Conservation (phyloP, 1,284 basidiomycete genomes). For the Apiotrichum akiyoshidainum region DNA sequence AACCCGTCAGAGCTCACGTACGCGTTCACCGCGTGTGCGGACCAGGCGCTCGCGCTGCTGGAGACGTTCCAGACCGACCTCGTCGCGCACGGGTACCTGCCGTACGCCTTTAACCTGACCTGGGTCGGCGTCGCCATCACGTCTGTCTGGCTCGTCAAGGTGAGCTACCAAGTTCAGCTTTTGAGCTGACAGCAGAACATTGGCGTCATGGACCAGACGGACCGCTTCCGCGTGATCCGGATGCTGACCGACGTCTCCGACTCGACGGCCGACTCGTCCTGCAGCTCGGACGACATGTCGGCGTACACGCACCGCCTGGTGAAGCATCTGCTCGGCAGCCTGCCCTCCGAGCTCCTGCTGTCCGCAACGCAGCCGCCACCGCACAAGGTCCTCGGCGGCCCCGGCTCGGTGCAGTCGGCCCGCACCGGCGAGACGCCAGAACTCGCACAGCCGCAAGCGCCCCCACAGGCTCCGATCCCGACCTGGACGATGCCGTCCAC, state of each 20-base stretch:
- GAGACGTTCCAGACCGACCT: conserved; percentile 28
- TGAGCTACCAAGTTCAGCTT: background rate
- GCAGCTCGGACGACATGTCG: conserved; percentile 29
- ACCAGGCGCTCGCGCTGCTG: conserved; percentile 24
- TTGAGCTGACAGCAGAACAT: conserved; percentile 24
- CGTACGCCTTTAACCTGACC: conserved; percentile 26
- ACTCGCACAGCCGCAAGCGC: background rate
- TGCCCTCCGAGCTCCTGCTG: conserved; percentile 14
- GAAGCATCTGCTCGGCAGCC: conserved; percentile 26
- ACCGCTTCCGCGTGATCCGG: conserved; percentile 23
- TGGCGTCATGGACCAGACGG: conserved; percentile 23
- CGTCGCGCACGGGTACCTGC: conserved; percentile 24
- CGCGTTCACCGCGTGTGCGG: conserved; percentile 24
- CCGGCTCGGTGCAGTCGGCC: background rate
- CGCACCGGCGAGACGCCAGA: background rate
- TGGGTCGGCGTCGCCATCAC: conserved; percentile 30
- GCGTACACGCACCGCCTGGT: conserved; percentile 32
- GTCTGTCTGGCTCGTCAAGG: conserved; percentile 31
- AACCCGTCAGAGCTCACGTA: conserved; percentile 20
- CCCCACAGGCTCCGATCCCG: conserved; percentile 1
- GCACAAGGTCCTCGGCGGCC: background rate
- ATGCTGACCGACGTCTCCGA: conserved; percentile 18
- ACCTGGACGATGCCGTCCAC: conserved; percentile 24
- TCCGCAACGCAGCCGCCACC: background rate
- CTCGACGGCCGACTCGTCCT: conserved; percentile 21